Evolutionary conservation across 108 stramenopile genomes (phyloP), one percentile per base, ranked within the genome.

Genomic region (Phaeodactylum tricornutum): DNA sequence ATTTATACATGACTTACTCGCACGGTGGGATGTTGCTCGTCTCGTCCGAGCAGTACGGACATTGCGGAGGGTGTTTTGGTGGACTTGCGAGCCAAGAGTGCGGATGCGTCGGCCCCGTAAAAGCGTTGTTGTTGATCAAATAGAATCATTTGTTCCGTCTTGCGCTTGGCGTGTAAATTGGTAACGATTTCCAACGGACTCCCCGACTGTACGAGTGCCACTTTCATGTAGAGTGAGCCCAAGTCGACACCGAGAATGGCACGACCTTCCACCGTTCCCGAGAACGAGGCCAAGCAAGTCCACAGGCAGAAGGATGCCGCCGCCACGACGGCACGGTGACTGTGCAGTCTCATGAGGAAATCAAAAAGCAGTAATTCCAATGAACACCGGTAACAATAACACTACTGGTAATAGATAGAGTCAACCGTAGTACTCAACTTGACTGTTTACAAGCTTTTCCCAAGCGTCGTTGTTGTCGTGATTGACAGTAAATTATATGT

Each of bases 181-280:
- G 96, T 97, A 1, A 99, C 96, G 74, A 99, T 98, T 61, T 96
- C 95, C 61, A 99, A 66, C 12, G 96, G 93, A 35, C 87, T 85
- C 43, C 95, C 95, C 47, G 95, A 88, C 57, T 93, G 85, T 43
- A 99, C 97, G 42, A 97, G 71, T 11, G 92, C 95, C 19, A 98
- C 95, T 65, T 99, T 99, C 94, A 98, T 96, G 85, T 92, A 96
- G 47, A 95, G 75, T 35, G 77, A 81, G 16, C 96, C 97, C 43
- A 99, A 72, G 67, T 99, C 99, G 33, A 99, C 85, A 47, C 99
- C 99, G 23, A 98, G 71, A 54, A 99, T 94, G 36, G 91, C 78
- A 8, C 50, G 50, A 3, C 28, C 50, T 8, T 38, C 7, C 4
- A 46, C 45, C 27, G 45, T 20, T 20, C 16, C 39, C 4, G 39